Percentiles rank a stretch among this genome's conserved stretches.
These are phyloP conservation scores for Entomortierella beljakovae DNA, from an alignment of 192 early-diverging fungal species.

Conservation along the genomic window DNA sequence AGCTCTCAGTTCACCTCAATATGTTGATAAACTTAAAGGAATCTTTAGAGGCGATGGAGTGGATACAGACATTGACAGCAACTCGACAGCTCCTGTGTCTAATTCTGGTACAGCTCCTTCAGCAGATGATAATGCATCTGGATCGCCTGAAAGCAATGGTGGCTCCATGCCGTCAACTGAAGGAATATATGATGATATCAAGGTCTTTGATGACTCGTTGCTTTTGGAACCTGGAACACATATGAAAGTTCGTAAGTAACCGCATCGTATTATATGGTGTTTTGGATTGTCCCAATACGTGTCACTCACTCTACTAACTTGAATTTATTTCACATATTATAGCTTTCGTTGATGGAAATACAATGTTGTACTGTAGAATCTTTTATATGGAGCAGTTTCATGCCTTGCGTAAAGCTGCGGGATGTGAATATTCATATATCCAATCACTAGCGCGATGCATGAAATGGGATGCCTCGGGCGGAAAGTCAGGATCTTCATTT, in stretches of 20 bases:
- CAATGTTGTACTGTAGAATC: slow-evolving; percentile 88
- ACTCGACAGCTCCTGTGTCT: slow-evolving; percentile 42
- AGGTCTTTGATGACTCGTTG: slow-evolving; percentile 72
- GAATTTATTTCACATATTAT: not conserved
- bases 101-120: slow-evolving; percentile 35
- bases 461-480: slow-evolving; percentile 86
- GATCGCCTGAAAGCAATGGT: slow-evolving; percentile 27
- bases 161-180: slow-evolving; percentile 5
- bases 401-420: slow-evolving; percentile 84
- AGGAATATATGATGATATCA: slow-evolving; percentile 50
- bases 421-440: slow-evolving; percentile 85
- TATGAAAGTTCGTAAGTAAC: slow-evolving; percentile 75
- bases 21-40: slow-evolving; percentile 71
- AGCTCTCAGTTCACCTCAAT: slow-evolving; percentile 80
- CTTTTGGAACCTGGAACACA: slow-evolving; percentile 77
- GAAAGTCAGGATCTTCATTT: slow-evolving; percentile 93
- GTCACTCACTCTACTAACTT: too few species aligned
- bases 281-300: too few species aligned
- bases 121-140: slow-evolving; percentile 26
- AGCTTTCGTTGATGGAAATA: slow-evolving; percentile 80
- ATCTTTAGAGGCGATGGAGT: slow-evolving; percentile 22
- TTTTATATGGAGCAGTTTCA: slow-evolving; percentile 96
- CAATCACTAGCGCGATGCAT: slow-evolving; percentile 90
- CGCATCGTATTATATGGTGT: too few species aligned
- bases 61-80: slow-evolving; percentile 34